Evolutionary conservation across 331 rosid species (phyloP), one percentile per base, ranked within the genome.

Genomic region (Arachis monticola): DNA sequence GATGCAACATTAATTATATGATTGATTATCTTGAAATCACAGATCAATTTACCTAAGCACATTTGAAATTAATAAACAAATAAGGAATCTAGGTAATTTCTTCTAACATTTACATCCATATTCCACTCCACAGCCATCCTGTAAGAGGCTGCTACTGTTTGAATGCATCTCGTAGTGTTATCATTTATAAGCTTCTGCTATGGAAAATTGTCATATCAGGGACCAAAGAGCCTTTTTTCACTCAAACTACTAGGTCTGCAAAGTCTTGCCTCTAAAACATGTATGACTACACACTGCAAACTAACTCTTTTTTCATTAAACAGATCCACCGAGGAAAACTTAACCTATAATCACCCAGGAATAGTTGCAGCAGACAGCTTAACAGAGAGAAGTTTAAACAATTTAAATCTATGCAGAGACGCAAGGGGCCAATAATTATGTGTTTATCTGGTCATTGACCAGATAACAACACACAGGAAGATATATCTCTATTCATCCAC

Each of bases 1-100:
- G 73, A 77, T 44, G 50, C 64, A 70, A 78, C 67, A 74, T 22
- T 65, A 55, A 72, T 12, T 69, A 72, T 42, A 47, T 13, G 60
- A 51, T 63, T 58, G 46, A 12, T 44, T 69, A 27, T 61, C 68
- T 12, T n/a, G 63, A 3, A 69, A 17, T 1, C 41, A 8, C 40
- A 12, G 10, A 62, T 12, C 67, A 63, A 38, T 10, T 58, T 11
- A 8, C 30, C 10, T 32, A 4, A 46, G 35, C 8, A 42, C 22
- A 45, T 10, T 46, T 73, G 52, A 48, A 82, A 73, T 47, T 13
- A 74, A 70, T 78, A 58, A 52, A 55, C 5, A 30, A 73, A 70
- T 55, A 60, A 45, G 46, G 69, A 74, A 52, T 45, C 13, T 9
- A 40, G 12, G 42, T 12, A 22, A 17, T 79, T 27, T 42, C 59